Conservation (phyloP, 1,284 basidiomycete genomes). For the Exsudoporus floridanus region DNA sequence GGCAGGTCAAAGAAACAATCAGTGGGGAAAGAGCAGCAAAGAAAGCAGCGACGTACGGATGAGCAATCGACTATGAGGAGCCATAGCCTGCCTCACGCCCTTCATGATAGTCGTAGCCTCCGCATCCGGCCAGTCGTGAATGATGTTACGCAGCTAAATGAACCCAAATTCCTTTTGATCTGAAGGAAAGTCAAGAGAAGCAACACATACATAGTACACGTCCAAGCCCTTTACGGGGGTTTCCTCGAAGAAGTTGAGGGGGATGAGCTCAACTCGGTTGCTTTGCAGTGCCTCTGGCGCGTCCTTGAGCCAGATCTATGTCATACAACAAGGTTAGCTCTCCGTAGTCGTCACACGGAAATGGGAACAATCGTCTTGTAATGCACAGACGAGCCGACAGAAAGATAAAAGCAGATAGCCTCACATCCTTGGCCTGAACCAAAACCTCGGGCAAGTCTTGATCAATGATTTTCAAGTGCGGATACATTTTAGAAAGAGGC, state of each 20-base stretch:
- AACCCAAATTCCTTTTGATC: background rate
- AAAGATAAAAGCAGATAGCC: background rate
- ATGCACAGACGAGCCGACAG: background rate
- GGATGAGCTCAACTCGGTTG: conserved; percentile 38
- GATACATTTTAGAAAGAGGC: conserved; percentile 40
- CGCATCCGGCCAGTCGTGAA: conserved; percentile 29
- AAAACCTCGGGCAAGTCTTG: conserved; percentile 47
- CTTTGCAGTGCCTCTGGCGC: conserved; percentile 37
- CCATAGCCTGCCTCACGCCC: conserved; percentile 25
- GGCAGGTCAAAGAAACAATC: background rate
- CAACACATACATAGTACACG: conserved; percentile 45
- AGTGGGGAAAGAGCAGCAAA: background rate
- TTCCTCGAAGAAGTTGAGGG: conserved; percentile 48
- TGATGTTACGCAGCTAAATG: conserved; percentile 27
- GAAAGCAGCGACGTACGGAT: conserved; percentile 23
- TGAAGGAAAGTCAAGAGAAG: background rate
- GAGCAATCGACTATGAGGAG: conserved; percentile 25
- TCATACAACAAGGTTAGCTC: background rate
- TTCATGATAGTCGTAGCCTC: conserved; percentile 23
- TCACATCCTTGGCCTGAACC: conserved; percentile 33
- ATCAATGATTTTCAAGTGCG: conserved; percentile 42
- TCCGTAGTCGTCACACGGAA: background rate
- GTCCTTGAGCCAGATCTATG: conserved; percentile 37
- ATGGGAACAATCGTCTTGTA: background rate
- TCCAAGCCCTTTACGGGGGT: conserved; percentile 41